Conservation (phyloP, 2,329 filamentous ascomycete genomes). For the Arthrobotrys pseudoclavata region DNA sequence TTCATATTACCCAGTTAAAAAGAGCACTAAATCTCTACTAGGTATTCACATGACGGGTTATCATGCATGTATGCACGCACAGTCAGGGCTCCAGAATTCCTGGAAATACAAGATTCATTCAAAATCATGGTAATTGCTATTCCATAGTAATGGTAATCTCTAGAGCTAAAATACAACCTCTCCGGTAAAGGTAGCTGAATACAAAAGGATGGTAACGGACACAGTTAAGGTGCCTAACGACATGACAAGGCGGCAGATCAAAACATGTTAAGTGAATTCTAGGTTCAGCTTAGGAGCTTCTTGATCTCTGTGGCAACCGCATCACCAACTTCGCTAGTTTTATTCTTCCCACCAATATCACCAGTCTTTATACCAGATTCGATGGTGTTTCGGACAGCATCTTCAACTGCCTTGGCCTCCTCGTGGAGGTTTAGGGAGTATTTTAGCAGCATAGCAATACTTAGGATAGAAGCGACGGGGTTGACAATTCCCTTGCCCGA, state of each 20-base stretch:
- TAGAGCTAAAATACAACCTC: slow-evolving; percentile 8
- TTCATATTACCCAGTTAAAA: neutral
- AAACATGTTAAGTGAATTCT: neutral
- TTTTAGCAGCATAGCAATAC: slow-evolving; percentile 93
- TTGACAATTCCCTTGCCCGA: slow-evolving; percentile 87
- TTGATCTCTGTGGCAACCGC: slow-evolving; percentile 73
- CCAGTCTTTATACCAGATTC: slow-evolving; percentile 83
- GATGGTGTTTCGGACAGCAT: slow-evolving; percentile 82
- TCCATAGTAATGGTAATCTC: neutral
- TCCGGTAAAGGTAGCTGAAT: neutral
- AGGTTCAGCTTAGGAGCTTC: slow-evolving; percentile 52
- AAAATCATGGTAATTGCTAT: neutral
- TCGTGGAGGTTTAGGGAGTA: slow-evolving; percentile 86
- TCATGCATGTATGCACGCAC: neutral
- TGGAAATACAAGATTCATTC: neutral
- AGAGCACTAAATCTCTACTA: too few species aligned
- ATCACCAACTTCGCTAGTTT: slow-evolving; percentile 84
- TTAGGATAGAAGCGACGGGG: slow-evolving; percentile 91
- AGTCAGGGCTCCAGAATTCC: neutral
- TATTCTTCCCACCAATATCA: slow-evolving; percentile 84
- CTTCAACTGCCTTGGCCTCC: slow-evolving; percentile 83
- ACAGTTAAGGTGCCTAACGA: neutral
- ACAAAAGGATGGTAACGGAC: neutral
- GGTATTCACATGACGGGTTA: neutral
- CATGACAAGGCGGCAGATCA: neutral